These are phyloP conservation scores for Syncephalastrum contaminatum DNA, from an alignment of 371 early-diverging fungal genomes.

Conservation along the genomic window DNA sequence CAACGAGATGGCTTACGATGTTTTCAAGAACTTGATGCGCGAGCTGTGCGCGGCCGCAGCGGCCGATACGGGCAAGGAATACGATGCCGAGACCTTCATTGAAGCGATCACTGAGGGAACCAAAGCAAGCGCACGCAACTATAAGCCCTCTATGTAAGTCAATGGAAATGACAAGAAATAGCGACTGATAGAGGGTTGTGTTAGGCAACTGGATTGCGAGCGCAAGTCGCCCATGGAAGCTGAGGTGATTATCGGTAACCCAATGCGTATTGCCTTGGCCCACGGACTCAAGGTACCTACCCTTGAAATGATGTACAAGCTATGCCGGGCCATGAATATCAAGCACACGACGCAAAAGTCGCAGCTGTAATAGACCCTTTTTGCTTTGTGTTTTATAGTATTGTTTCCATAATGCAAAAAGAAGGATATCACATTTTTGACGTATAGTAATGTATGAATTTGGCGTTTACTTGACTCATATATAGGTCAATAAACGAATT, in stretches of 20 bases:
- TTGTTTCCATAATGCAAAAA: no score
- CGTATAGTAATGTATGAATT: no score
- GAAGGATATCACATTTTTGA: no score
- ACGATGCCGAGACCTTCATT: conserved; percentile 37
- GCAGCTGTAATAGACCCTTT: no score
- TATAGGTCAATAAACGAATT: no score
- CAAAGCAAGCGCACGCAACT: conserved; percentile 39
- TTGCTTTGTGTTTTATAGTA: no score
- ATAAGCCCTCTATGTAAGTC: conserved; percentile 65
- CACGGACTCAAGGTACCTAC: conserved; percentile 28
- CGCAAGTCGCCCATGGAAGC: conserved; percentile 60
- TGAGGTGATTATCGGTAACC: conserved; percentile 63
- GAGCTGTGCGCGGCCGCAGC: conserved; percentile 59
- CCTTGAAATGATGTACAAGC: conserved; percentile 40
- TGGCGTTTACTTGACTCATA: no score
- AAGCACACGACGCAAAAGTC: no score
- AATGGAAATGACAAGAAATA: neutral
- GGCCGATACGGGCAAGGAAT: conserved; percentile 44
- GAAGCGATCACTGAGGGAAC: conserved; percentile 43
- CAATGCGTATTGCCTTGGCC: conserved; percentile 38
- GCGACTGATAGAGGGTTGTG: conserved; percentile 8
- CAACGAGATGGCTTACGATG: conserved; percentile 48
- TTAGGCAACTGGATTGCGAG: conserved; percentile 53
- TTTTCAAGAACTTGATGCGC: conserved; percentile 53
- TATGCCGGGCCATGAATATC: conserved; percentile 8